Evolutionary conservation across 2,329 filamentous ascomycete species (phyloP).

Genomic region (Apiospora arundinis): DNA sequence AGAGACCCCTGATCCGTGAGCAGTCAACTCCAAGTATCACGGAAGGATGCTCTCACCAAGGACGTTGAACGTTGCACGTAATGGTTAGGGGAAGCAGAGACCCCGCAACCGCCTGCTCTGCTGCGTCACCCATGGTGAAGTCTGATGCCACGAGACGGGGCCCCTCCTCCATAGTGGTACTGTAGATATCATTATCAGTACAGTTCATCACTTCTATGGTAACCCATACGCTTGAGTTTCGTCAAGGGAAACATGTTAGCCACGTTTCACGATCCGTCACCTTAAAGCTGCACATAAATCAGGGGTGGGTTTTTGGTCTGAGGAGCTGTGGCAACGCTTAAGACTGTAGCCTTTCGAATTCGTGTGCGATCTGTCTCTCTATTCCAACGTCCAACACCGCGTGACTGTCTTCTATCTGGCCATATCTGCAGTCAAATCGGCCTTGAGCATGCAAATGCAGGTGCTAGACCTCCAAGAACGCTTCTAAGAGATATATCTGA

Average conservation of each 20-base stretch:
- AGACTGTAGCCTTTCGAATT: neutral
- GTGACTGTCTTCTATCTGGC: neutral
- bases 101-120: neutral
- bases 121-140: neutral
- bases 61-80: neutral
- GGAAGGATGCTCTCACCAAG: conserved; percentile 5
- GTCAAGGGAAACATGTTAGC: conserved; percentile 8
- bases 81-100: neutral
- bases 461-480: conserved; percentile 2
- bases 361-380: neutral
- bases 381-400: neutral
- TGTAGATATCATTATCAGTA: neutral
- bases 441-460: conserved; percentile 11
- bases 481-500: conserved; percentile 15
- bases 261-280: conserved; percentile 16
- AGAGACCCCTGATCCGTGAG: conserved; percentile 5
- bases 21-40: neutral
- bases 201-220: neutral
- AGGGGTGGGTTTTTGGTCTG: neutral
- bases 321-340: neutral
- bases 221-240: neutral
- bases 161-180: neutral
- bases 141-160: neutral
- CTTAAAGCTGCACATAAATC: neutral
- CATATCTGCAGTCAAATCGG: conserved; percentile 11